Base-by-base conservation (phyloP, 2,329 filamentous ascomycete genomes). In the Fusarium pseudograminearum region DNA sequence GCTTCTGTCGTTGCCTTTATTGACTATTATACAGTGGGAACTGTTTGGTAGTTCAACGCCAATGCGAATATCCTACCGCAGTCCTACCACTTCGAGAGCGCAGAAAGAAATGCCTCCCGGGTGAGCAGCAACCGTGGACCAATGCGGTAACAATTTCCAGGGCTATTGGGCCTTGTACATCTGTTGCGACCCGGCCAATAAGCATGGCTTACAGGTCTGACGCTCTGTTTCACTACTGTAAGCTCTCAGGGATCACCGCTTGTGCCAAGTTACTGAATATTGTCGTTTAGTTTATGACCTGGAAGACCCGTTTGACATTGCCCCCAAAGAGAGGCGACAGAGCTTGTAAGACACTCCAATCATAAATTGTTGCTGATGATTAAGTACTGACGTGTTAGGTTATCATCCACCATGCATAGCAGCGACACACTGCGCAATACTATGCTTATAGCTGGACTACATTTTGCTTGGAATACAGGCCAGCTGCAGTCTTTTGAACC, bases 181-280 rank as follows among this genome's bases (percentile, higher is more conserved):
- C 56, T 14, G 14, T 16, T 2, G 20, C 44, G 9, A 31, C 15
- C 15, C 46, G 72, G 3, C 55, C 69, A 4, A 70, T 67, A 9
- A 34, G 11, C 2, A 72, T 74, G 71, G 71, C 71, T 0, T 73
- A 66, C 45, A 66, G 57, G 33, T 74, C 72, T 14, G 62, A 56
- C 9, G 72, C 72, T 45, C 65, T 74, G 2, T 68, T 74, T 2
- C 63, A 69, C 24, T 74, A 74, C 55, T 74, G 72, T 72, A 47
- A 60, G 68, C 38, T 4, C 6, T 3, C 3, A 7, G 18, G 3
- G 33, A 7, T 20, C 20, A 18, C 7, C 15, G 1, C 5, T 5
- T 12, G 3, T 3, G n/a, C 11, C 8, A 16, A 1, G 12, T 11
- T 28, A 41, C 48, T 42, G 22, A 55, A 33, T 22, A 24, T 33